Base-by-base conservation (phyloP, 495 filamentous ascomycete genomes). In the Cercophora sp. region DNA sequence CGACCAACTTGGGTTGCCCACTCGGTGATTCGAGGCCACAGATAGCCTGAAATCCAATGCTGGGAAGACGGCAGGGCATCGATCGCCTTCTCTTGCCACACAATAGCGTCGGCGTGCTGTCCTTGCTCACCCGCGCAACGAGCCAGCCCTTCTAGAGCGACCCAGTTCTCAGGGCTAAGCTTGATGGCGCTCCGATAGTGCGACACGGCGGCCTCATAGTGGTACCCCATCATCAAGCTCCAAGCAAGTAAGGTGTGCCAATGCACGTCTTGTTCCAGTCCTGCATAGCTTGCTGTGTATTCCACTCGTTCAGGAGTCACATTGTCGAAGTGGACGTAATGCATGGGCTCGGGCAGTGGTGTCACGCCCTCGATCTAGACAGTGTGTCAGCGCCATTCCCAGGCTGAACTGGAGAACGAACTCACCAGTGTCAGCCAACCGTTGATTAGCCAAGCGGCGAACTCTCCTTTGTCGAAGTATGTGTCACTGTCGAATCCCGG, bases 61-160 rank as follows among this genome's bases (percentile, higher is more conserved):
- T 40, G 18, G 20, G 8, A 8, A 0, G 8, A 13, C 18, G 54
- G 54, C 2, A 56, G 13, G n/a, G 27, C 54, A 5, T 43, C 35
- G 45, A 56, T 43, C 8, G 54, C 45, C 47, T 50, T 56, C 40
- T 56, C 47, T 23, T 45, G 47, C 54, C 54, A 56, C 5, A 32
- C 29, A 13, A 51, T 51, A 11, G 54, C 54, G 9, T 46, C 47
- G 9, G n/a, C 16, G 20, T 22, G 34, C 4, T 48, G 41, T 9
- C 31, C 47, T 36, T 44, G 36, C 10, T 32, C 29, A 10, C 26
- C 54, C 16, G 35, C 20, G 13, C 36, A 50, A 8, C 40, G 37
- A 8, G 39, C 46, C 6, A 56, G 32, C 2, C 54, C 54, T 18
- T 56, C 54, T 0, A 51, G 19, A 20, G 54, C 54, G 3, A 41